phyloP scores from a whole-genome alignment of 2,329 filamentous ascomycete species.

The Trichoderma afroharzianum region DNA sequence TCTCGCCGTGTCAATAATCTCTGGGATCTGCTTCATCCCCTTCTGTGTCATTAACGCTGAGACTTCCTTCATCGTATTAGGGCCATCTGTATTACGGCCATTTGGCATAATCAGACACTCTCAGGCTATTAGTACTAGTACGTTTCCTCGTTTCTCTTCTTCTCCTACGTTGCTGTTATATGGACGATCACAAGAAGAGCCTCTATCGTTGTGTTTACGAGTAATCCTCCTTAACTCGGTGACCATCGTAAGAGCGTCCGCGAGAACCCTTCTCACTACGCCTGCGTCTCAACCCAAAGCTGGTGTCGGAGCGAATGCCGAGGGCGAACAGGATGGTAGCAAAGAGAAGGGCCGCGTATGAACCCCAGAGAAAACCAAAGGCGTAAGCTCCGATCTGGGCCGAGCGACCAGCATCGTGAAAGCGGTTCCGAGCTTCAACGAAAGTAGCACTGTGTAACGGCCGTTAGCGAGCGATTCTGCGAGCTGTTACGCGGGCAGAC shows the following conservation, averaged over 20 bases:
- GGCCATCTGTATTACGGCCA: not conserved
- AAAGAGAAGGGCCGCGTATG: constrained; percentile 63
- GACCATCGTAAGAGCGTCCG: constrained; percentile 42
- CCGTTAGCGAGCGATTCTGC: not conserved
- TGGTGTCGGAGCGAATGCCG: constrained; percentile 49
- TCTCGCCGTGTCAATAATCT: not conserved
- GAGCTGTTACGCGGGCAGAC: not conserved
- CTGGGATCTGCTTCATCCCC: not conserved
- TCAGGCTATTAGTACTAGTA: not conserved
- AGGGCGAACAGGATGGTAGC: constrained; percentile 65
- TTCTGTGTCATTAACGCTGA: not conserved
- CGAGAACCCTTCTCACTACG: constrained; percentile 29
- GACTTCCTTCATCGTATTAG: not conserved
- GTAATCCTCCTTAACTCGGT: constrained; percentile 69
- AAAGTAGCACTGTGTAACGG: constrained; percentile 48
- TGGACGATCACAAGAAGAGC: not conserved
- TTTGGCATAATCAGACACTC: not conserved
- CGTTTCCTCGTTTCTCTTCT: not conserved
- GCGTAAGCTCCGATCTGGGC: constrained; percentile 64
- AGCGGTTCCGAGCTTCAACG: constrained; percentile 65
- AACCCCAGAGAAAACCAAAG: constrained; percentile 75
- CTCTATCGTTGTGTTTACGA: constrained; percentile 34
- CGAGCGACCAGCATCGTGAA: constrained; percentile 50
- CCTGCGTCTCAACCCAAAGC: constrained; percentile 30
- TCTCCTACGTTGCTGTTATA: not conserved